Percentiles rank a stretch among this genome's conserved stretches.
Evolutionary conservation across 768 basidiomycete genomes (phyloP).

Genomic region (Gloeostereum incarnatum): DNA sequence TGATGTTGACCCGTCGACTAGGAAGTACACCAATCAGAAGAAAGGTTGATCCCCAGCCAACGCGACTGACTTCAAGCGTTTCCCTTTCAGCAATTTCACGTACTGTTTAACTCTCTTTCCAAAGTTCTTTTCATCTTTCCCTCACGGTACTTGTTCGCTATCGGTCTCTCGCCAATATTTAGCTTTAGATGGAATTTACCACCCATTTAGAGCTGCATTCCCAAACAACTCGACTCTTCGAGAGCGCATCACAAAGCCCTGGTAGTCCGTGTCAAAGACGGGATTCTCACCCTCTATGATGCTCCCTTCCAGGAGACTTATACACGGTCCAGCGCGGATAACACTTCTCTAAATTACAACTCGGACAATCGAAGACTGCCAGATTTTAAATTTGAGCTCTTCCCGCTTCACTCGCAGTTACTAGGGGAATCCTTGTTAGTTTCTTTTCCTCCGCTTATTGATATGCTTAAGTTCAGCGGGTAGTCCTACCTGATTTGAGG

Average conservation of each 20-base stretch:
- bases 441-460: constrained; percentile 89
- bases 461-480: constrained; percentile 86
- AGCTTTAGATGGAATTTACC: constrained; percentile 83
- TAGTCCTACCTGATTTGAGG: constrained; percentile 80
- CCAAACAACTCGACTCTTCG: constrained; percentile 80
- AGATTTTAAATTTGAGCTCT: constrained; percentile 81
- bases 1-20: constrained; percentile 58
- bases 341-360: constrained; percentile 77
- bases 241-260: constrained; percentile 62
- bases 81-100: constrained; percentile 77
- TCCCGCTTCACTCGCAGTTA: constrained; percentile 84
- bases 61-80: constrained; percentile 68
- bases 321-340: constrained; percentile 63
- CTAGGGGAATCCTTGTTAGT: constrained; percentile 86
- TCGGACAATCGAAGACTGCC: constrained; percentile 51
- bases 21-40: constrained; percentile 45
- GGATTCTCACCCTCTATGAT: constrained; percentile 75
- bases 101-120: constrained; percentile 76
- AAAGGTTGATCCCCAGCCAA: constrained; percentile 43
- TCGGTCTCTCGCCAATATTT: constrained; percentile 77
- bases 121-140: constrained; percentile 80
- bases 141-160: constrained; percentile 80
- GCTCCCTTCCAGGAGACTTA: constrained; percentile 75
- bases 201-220: constrained; percentile 79
- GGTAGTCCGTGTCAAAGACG: constrained; percentile 36